Evolutionary conservation across 108 stramenopile species (phyloP), one percentile per base, ranked within the genome.

Genomic region (Cyclotella atomus): DNA sequence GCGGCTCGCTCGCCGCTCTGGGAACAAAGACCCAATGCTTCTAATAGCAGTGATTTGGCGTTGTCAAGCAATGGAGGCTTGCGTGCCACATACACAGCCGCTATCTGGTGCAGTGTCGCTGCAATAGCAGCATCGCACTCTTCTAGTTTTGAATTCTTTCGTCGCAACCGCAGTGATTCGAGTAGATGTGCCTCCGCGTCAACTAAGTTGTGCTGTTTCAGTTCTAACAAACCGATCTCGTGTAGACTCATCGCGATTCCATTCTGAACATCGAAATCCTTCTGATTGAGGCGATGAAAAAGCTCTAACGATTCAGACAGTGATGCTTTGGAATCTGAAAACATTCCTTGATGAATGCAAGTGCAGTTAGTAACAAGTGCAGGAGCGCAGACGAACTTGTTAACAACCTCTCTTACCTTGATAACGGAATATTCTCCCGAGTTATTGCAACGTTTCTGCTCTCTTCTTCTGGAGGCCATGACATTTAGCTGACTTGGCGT

Each of bases 1-100:
- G 89, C 89, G 7, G 89, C 89, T 52, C 89, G 64, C 55, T 89
- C 86, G 0, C 86, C 89, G 52, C 85, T 89, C 52, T 89, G 86
- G 16, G 65, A 50, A 30, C 77, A 84, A 17, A 86, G 74, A 10
- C 65, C 53, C 14, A 89, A 68, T 0, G 89, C 84, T 35, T 89
- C 85, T 29, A 82, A 83, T 9, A 89, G 74, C 32, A 89, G 38
- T 10, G 38, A 38, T 65, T 87, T 83, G 0, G 89, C 89, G 47
- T 73, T 64, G 1, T 70, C 78, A 10, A 89, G 81, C 2, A 72
- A 72, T 0, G 89, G 87, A 14, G 89, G 89, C 43, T 87, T 89
- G 33, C 76, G 56, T 28, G 86, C 86, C 15, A 89, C 79, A 46
- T 86, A 61, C 30, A 86, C 66, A 7, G 89, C 79, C 0, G 89